These are phyloP conservation scores for Yarrowia sp. DNA, from an alignment of 805 yeast genomes.

Conservation along the genomic window DNA sequence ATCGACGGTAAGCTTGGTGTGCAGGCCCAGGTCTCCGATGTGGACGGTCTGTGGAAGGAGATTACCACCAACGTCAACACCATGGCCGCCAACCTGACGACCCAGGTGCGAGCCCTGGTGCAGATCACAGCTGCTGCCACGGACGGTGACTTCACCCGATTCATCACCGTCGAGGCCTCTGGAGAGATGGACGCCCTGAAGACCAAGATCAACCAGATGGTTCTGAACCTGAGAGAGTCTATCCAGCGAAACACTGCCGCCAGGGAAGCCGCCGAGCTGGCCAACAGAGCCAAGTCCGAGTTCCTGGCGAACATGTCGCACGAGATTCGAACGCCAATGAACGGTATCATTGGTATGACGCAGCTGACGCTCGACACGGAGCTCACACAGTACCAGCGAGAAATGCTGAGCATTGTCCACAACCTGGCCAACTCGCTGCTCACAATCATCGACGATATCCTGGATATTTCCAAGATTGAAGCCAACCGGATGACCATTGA, in stretches of 20 bases:
- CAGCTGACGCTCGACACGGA: conserved; percentile 86
- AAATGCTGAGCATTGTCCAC: conserved; percentile 86
- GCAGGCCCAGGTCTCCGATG: conserved; percentile 87
- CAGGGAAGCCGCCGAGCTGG: conserved; percentile 90
- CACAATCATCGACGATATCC: conserved; percentile 84
- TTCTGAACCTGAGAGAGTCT: conserved; percentile 78
- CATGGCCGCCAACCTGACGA: conserved; percentile 90
- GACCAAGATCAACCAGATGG: conserved; percentile 71
- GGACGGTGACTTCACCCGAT: conserved; percentile 87
- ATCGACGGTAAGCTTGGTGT: conserved; percentile 90
- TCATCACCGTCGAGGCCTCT: conserved; percentile 85
- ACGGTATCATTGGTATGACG: conserved; percentile 92
- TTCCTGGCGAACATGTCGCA: conserved; percentile 85
- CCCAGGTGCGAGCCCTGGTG: conserved; percentile 90
- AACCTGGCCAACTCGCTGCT: conserved; percentile 80
- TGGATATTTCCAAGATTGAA: conserved; percentile 90
- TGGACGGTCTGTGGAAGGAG: conserved; percentile 89
- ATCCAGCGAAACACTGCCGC: conserved; percentile 91
- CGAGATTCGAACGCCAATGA: conserved; percentile 88
- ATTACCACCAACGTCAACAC: conserved; percentile 88
- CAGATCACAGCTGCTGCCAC: conserved; percentile 93
- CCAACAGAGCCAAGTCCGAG: conserved; percentile 85
- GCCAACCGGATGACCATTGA: conserved; percentile 93
- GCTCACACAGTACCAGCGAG: conserved; percentile 85
- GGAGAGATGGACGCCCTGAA: conserved; percentile 77